Evolutionary conservation across 139 green algal species (phyloP), one percentile per base, ranked within the genome.

Genomic region (Zygnema circumcarinatum): DNA sequence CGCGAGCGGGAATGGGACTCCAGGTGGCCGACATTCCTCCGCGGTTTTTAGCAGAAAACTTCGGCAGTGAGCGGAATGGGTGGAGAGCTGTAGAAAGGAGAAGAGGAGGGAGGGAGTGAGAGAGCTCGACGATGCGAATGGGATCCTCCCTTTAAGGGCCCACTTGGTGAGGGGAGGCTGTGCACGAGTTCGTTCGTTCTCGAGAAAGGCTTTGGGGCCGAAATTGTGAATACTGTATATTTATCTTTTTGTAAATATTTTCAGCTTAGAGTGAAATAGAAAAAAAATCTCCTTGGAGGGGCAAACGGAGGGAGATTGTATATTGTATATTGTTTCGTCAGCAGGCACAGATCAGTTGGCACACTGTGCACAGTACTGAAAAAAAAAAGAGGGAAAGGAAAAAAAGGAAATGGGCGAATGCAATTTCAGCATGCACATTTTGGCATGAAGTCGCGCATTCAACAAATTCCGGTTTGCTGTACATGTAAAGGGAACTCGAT

Each of bases 21-120:
- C 83, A 74, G 25, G 78, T 88, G 2, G 78, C 75, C 7, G 83
- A 88, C n/a, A 88, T 88, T 0, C 83, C 83, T 0, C 78, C 72
- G 2, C 38, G 67, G 2, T 52, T 76, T 0, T n/a, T 88, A 3
- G 16, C 38, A 0, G 80, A 86, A 67, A 38, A 42, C 32, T 0
- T 0, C 38, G 78, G 72, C 0, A 81, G 32, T 20, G 74, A 52
- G 35, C 47, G 21, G 80, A 69, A 39, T 36, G 80, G 7, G 53
- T 29, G 80, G 35, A 38, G 54, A 33, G 80, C n/a, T 22, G 38
- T 38, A 42, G 54, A 20, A 40, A 35, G 53, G 80, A 29, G 80
- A 29, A 29, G 54, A n/a, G 31, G 75, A 47, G 36, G 75, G 75
- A 41, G 69, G 16, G 29, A 40, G 74, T 7, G 80, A 52, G 53